Evolutionary conservation across 129 eudicot species (phyloP).

Genomic region (Pittosporum tobira): DNA sequence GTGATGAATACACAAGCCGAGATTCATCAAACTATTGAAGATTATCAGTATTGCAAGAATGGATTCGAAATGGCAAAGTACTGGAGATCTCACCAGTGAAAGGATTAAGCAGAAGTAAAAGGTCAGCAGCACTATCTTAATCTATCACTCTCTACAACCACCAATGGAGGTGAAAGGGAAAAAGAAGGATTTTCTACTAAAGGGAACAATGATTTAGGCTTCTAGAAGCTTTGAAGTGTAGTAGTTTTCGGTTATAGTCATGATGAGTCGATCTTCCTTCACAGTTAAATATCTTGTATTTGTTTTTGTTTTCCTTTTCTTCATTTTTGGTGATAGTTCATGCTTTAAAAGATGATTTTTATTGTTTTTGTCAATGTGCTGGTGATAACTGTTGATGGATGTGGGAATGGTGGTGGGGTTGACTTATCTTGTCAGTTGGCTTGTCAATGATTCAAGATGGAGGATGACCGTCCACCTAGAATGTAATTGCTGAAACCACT

Average conservation of each 20-base stretch:
- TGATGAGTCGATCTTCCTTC: conserved; percentile 6
- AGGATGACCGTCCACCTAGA: conserved; percentile 22
- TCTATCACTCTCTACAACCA: conserved; percentile 18
- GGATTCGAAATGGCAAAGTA: conserved; percentile 83
- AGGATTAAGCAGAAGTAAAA: conserved; percentile 3
- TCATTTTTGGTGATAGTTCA: conserved; percentile 2
- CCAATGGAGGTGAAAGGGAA: conserved; percentile 10
- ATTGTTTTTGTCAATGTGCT: background rate
- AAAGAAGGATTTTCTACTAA: conserved; percentile 4
- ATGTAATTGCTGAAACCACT: conserved; percentile 18
- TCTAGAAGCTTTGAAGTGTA: conserved; percentile 18
- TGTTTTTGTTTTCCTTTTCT: background rate
- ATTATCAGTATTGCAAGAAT: conserved; percentile 60
- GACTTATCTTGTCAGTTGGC: conserved; percentile 5
- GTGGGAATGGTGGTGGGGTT: conserved; percentile 4
- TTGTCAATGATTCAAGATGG: background rate
- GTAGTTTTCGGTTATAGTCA: background rate
- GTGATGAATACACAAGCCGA: conserved; percentile 93
- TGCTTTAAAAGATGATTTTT: background rate
- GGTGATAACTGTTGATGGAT: background rate
- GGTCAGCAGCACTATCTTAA: conserved; percentile 6
- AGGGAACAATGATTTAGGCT: conserved; percentile 8
- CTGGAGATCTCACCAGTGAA: conserved; percentile 59
- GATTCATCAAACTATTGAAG: conserved; percentile 69
- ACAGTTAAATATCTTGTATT: background rate